Evolutionary conservation across 495 filamentous ascomycete species (phyloP).

Genomic region (Chaetomium cochliodes): DNA sequence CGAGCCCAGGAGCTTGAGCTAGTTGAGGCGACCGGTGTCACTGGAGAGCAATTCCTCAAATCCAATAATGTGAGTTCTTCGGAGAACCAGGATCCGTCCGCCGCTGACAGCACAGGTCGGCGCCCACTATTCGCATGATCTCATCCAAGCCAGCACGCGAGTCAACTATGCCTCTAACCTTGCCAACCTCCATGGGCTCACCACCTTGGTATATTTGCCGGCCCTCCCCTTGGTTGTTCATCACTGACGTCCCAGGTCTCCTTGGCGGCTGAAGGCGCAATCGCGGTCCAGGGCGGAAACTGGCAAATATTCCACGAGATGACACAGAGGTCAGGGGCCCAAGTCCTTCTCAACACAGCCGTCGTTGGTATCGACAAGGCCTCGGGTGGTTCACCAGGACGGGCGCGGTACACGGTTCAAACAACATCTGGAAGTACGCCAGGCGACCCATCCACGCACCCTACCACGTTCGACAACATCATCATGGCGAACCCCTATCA

Average conservation of each 20-base stretch:
- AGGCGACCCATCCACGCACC: constrained; percentile 30
- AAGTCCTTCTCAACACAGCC: constrained; percentile 65
- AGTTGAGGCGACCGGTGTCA: constrained; percentile 58
- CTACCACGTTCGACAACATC: constrained; percentile 67
- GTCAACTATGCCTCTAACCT: constrained; percentile 97
- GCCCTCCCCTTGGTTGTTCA: background rate
- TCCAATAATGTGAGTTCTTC: constrained; percentile 54
- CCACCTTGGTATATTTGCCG: constrained; percentile 73
- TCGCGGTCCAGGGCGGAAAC: constrained; percentile 80
- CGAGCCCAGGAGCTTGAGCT: constrained; percentile 65
- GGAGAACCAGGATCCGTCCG: background rate
- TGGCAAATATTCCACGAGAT: constrained; percentile 92
- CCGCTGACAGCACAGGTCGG: constrained; percentile 50
- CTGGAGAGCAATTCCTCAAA: constrained; percentile 68
- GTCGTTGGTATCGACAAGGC: constrained; percentile 55
- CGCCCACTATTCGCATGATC: constrained; percentile 68
- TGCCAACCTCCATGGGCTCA: constrained; percentile 77
- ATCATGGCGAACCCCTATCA: constrained; percentile 74
- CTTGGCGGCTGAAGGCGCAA: constrained; percentile 84
- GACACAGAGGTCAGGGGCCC: constrained; percentile 61
- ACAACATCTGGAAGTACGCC: constrained; percentile 37
- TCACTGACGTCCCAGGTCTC: constrained; percentile 38
- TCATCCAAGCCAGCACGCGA: constrained; percentile 87
- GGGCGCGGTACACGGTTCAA: constrained; percentile 51
- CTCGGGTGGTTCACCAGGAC: constrained; percentile 19